phyloP scores from a whole-genome alignment of 345 rosid species.

The Acer campestre region DNA sequence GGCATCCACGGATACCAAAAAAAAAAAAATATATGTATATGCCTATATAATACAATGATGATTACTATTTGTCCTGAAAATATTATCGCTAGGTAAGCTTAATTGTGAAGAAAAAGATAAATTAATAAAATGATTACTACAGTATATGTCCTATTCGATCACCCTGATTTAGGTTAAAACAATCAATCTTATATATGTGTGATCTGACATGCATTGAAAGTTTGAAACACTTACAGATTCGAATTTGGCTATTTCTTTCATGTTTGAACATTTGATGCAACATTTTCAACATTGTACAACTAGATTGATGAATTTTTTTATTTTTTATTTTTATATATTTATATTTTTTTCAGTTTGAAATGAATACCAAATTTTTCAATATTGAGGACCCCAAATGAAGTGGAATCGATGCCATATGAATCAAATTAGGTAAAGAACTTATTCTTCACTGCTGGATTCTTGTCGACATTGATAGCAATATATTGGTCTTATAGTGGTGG shows the following conservation, averaged over 20 bases:
- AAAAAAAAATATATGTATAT: too few relatives aligned
- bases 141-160: too few relatives aligned
- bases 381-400: not conserved
- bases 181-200: too few relatives aligned
- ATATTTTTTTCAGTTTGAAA: too few relatives aligned
- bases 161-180: not conserved
- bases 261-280: not conserved
- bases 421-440: constrained; percentile 1
- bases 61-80: too few relatives aligned
- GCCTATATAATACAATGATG: too few relatives aligned
- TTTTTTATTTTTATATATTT: not conserved
- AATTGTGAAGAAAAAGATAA: too few relatives aligned
- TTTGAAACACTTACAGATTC: not conserved
- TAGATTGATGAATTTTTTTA: not conserved
- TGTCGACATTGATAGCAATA: not conserved
- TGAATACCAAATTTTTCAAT: not conserved
- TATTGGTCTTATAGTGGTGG: too few relatives aligned
- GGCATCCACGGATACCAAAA: too few relatives aligned
- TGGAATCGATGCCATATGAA: not conserved
- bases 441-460: constrained; percentile 8
- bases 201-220: not conserved
- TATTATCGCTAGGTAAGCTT: too few relatives aligned
- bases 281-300: not conserved
- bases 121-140: too few relatives aligned
- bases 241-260: not conserved